Base-by-base conservation (phyloP, 306 rosid species). In the Alnus glutinosa region DNA sequence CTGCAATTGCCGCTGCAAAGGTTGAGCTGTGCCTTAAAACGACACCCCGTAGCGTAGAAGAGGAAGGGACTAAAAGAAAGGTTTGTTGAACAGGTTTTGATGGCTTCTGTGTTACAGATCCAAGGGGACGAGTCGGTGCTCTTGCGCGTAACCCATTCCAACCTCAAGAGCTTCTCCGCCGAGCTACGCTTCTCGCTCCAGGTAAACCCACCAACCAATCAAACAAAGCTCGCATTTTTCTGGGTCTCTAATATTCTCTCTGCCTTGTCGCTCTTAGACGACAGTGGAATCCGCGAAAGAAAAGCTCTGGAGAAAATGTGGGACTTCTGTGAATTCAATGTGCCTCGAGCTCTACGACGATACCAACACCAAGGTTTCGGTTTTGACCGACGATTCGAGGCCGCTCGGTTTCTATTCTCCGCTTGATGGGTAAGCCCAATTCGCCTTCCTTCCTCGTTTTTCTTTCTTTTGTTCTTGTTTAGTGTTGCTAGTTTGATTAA, bases 381-480 rank as follows among this genome's bases (percentile, higher is more conserved):
- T 86, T 86, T 89, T 92, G 52, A 14, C 49, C 37, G 91, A 94
- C 63, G 77, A 90, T 86, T 88, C 91, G 52, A 84, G 74, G 74
- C 91, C 90, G 15, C 87, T 94, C 28, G 93, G 91, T 5, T 94
- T 87, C 80, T 94, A 92, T 71, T 92, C 94, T 9, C 98, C 98
- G 32, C 75, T 87, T n/a, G 87, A 92, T 75, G 98, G 97, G 97
- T 94, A 44, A 51, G 81, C 69, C 23, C 4, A 28, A 50, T 34
- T 76, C 9, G 4, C 67, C 8, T 54, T 4, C 54, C 19, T 63
- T 79, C 1, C 68, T 32, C 19, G 7, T 75, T 46, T 72, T 11
- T 19, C 2, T 34, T 3, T 1, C 19, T 32, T 46, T 55, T 23
- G 2, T 4, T 52, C 47, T 55, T 68, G 34, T 18, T 68, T 48